Base-by-base conservation (phyloP, 345 rosid species). In the Mercurialis annua region DNA sequence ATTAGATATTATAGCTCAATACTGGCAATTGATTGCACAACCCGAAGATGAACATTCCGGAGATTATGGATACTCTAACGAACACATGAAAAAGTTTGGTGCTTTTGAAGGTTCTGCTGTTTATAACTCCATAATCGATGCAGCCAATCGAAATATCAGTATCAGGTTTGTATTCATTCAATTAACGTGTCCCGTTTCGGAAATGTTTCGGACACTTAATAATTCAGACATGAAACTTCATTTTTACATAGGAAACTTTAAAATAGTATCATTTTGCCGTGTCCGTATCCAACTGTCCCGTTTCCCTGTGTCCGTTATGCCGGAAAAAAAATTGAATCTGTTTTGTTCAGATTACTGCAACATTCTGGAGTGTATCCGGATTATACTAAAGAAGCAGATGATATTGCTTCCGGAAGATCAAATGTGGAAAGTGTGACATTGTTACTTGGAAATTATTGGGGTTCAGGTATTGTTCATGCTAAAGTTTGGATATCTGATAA, bases 401-500 rank as follows among this genome's bases (percentile, higher is more conserved):
- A 80, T 48, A 83, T 92, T 64, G 96, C 92, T 74, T 75, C 71
- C 11, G 85, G 96, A 64, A 87, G 90, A 78, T 68, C 85, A 56
- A 92, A 92, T 34, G 95, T 89, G 67, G 65, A 90, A 69, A 82
- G 79, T 72, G 76, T 69, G 24, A 89, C 96, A 71, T 57, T 86
- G 40, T 68, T 87, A 67, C 80, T 92, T 47, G 74, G 78, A 27
- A 68, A 87, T 65, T 87, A 92, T 92, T 92, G 90, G 88, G 92
- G 98, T 0, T 89, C 95, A 11, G 98, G 96, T 24, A 74, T 92
- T 12, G 87, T 90, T 65, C 98, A 92, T 79, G 83, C 95, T 6
- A 92, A 92, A 77, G 92, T 90, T 72, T 92, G 96, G 98, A 87
- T 90, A 64, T 86, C 92, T 0, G 90, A 92, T 82, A 48, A 42